A percentile compares a stretch with the other conserved stretches of the same genome.
Conservation (phyloP, 164 flowering plant species). For the Umbellularia californica region DNA sequence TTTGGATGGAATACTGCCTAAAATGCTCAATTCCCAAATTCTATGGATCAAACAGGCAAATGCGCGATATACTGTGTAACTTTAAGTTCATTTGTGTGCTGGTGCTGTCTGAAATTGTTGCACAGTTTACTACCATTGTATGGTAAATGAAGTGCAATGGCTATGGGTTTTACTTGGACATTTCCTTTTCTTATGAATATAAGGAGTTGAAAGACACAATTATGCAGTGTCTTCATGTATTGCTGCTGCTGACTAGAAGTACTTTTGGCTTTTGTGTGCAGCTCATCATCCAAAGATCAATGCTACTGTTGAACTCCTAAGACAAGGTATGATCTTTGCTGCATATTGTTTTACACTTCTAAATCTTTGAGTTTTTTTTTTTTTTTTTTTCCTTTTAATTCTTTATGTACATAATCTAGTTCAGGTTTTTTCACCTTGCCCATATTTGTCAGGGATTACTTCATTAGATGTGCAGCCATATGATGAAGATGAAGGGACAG, state of each 20-base stretch:
- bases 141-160: too few relatives aligned
- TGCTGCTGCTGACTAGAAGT: neutral
- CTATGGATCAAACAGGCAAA: too few relatives aligned
- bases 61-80: too few relatives aligned
- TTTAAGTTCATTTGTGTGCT: too few relatives aligned
- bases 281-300: constrained; percentile 98
- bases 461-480: constrained; percentile 65
- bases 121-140: too few relatives aligned
- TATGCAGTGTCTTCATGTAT: neutral
- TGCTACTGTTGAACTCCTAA: constrained; percentile 75
- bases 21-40: too few relatives aligned
- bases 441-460: constrained; percentile 48
- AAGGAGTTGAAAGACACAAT: too few relatives aligned
- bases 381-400: neutral
- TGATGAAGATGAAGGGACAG: constrained; percentile 77
- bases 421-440: neutral
- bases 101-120: too few relatives aligned
- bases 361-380: neutral
- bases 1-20: neutral
- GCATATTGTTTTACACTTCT: neutral
- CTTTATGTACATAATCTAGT: neutral
- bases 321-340: constrained; percentile 37
- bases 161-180: too few relatives aligned
- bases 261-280: constrained; percentile 22
- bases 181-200: too few relatives aligned